Percentiles rank a stretch among this genome's conserved stretches.
Evolutionary conservation across 2,329 filamentous ascomycete species (phyloP).

Genomic region (Calonectria pseudoturangicola): DNA sequence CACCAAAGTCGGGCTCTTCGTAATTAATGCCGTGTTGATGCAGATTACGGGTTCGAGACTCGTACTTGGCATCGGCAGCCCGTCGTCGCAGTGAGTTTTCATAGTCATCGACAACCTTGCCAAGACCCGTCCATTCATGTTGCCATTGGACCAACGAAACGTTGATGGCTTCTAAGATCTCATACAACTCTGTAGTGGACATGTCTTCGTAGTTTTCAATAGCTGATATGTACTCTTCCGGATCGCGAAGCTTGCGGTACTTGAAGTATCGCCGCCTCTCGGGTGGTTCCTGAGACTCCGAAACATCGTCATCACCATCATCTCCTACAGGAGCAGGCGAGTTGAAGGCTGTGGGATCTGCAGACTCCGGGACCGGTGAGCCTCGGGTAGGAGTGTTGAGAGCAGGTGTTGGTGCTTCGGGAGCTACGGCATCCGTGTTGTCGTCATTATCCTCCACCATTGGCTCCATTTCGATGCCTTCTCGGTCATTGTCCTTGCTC

Average conservation of each 20-base stretch:
- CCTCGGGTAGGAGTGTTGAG: slow-evolving; percentile 62
- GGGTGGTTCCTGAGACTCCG: slow-evolving; percentile 59
- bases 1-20: slow-evolving; percentile 71
- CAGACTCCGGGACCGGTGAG: slow-evolving; percentile 63
- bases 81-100: slow-evolving; percentile 73
- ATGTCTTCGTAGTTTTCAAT: slow-evolving; percentile 72
- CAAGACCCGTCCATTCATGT: slow-evolving; percentile 70
- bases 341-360: slow-evolving; percentile 61
- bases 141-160: slow-evolving; percentile 71
- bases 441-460: slow-evolving; percentile 60
- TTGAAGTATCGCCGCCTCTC: slow-evolving; percentile 60
- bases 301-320: slow-evolving; percentile 61
- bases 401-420: slow-evolving; percentile 60
- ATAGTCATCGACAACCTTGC: slow-evolving; percentile 72
- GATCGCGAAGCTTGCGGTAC: slow-evolving; percentile 71
- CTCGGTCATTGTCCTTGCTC: slow-evolving; percentile 57
- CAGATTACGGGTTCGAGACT: slow-evolving; percentile 66
- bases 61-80: slow-evolving; percentile 68
- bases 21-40: slow-evolving; percentile 64
- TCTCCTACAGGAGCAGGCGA: slow-evolving; percentile 62
- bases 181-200: slow-evolving; percentile 66
- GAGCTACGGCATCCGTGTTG: slow-evolving; percentile 53
- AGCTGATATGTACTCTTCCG: slow-evolving; percentile 68
- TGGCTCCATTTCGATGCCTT: slow-evolving; percentile 56
- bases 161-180: slow-evolving; percentile 66